A percentile compares a stretch with the other conserved stretches of the same genome.
These are phyloP conservation scores for Metschnikowia continentalis DNA, from an alignment of 805 yeast species.

Conservation along the genomic window DNA sequence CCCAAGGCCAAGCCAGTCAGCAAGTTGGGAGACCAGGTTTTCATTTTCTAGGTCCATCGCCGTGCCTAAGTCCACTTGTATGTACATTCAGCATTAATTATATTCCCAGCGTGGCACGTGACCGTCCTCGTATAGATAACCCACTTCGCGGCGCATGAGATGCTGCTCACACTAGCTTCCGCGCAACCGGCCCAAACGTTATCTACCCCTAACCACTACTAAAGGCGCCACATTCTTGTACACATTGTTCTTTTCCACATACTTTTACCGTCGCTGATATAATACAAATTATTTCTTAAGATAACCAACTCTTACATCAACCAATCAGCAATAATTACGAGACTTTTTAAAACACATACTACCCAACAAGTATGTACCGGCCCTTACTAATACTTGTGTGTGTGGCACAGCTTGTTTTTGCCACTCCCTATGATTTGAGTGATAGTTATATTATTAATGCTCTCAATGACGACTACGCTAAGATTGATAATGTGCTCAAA, in stretches of 20 bases:
- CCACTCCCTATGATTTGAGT: slow-evolving; percentile 13
- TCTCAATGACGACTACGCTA: slow-evolving; percentile 20
- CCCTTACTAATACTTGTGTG: slow-evolving; percentile 3
- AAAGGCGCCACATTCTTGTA: neutral
- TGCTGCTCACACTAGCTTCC: neutral
- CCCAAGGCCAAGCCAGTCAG: slow-evolving; percentile 84
- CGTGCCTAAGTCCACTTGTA: neutral
- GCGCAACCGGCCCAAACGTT: neutral
- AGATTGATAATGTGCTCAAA: slow-evolving; percentile 24
- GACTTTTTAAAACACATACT: too few species aligned
- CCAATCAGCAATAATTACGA: too few species aligned
- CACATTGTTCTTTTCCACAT: neutral
- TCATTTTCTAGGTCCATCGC: slow-evolving; percentile 55
- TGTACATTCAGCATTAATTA: neutral
- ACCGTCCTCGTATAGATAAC: neutral
- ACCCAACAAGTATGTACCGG: neutral
- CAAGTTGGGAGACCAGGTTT: slow-evolving; percentile 85
- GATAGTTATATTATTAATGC: slow-evolving; percentile 23
- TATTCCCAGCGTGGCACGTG: neutral
- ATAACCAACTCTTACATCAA: too few species aligned
- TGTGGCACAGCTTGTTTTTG: slow-evolving; percentile 4
- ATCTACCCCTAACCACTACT: neutral
- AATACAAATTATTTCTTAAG: too few species aligned
- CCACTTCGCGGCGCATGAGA: neutral
- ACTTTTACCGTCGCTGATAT: too few species aligned